phyloP scores from a whole-genome alignment of 352 stramenopile species.

The Phytophthora litchii region DNA sequence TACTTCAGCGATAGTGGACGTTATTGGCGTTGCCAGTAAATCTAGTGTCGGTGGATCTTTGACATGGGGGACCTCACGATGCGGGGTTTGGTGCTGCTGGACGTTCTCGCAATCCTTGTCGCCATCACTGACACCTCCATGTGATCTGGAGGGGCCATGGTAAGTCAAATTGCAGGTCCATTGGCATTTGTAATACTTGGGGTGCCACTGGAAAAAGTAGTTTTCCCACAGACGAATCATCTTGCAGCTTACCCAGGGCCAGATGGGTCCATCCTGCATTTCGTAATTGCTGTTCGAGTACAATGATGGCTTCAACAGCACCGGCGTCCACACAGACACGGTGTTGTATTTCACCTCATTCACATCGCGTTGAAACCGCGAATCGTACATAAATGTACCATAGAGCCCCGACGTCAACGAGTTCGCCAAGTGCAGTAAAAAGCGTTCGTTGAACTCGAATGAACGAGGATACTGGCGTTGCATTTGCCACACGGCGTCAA shows the following conservation, averaged over 20 bases:
- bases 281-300: constrained; percentile 67
- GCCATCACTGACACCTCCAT: constrained; percentile 7
- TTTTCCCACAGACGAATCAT: constrained; percentile 84
- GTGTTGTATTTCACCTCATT: constrained; percentile 60
- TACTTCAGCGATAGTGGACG: constrained; percentile 29
- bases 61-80: constrained; percentile 10
- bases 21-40: constrained; percentile 33
- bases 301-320: constrained; percentile 52
- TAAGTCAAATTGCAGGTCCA: constrained; percentile 68
- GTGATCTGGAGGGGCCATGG: constrained; percentile 28
- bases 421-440: constrained; percentile 84
- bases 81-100: constrained; percentile 22
- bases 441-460: constrained; percentile 89
- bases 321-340: constrained; percentile 83
- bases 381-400: constrained; percentile 85
- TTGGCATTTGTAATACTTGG: constrained; percentile 81
- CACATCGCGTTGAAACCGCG: constrained; percentile 65
- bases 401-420: constrained; percentile 81
- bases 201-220: constrained; percentile 89
- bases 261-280: constrained; percentile 59
- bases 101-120: constrained; percentile 12
- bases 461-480: constrained; percentile 76
- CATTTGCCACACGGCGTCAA: constrained; percentile 87
- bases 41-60: constrained; percentile 32
- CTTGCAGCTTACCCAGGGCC: constrained; percentile 80